Evolutionary conservation across 2,329 filamentous ascomycete species (phyloP), one percentile per base, ranked within the genome.

Genomic region (Hypomyces perniciosus): DNA sequence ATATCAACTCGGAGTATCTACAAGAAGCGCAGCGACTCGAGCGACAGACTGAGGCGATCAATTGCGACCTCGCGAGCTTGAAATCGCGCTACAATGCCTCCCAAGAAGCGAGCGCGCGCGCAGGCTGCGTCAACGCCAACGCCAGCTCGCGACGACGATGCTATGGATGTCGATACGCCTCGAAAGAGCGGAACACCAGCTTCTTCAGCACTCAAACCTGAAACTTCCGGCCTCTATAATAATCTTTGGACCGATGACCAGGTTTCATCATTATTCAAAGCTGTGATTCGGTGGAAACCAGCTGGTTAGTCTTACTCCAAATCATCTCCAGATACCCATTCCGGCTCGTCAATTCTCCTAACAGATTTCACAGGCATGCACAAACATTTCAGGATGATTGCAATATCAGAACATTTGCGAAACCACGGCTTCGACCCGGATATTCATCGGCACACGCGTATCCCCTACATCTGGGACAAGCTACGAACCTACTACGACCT

Each of bases 221-320:
- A 54, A 4, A 52, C 53, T 8, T 58, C 60, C 5, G 57, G 59
- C 8, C 60, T 54, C 44, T 51, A 51, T 37, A 80, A 82, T 51
- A 88, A 92, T 57, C 81, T 85, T 28, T 99, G 93, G 93, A 96
- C 90, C 4, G 91, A 96, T 62, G 92, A 96, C 63, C 93, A 99
- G 68, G 86, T 95, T 58, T 90, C 89, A 1, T 91, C 90, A 38
- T 77, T 99, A 1, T 90, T 96, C 72, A 96, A 96, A 66, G 90
- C 85, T 47, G 86, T 97, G 58, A 91, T 97, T 57, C 81, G 85
- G 64, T 96, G 88, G 86, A 99, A 99, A 66, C 93, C 93, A n/a
- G 92, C 92, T 38, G 92, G 90, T 89, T 65, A 58, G 65, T 55
- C 27, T 29, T 29, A 13, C 29, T 20, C 9, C 9, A 9, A 8